Evolutionary conservation across 2,329 filamentous ascomycete species (phyloP).

Genomic region (Ophiobolus disseminans): DNA sequence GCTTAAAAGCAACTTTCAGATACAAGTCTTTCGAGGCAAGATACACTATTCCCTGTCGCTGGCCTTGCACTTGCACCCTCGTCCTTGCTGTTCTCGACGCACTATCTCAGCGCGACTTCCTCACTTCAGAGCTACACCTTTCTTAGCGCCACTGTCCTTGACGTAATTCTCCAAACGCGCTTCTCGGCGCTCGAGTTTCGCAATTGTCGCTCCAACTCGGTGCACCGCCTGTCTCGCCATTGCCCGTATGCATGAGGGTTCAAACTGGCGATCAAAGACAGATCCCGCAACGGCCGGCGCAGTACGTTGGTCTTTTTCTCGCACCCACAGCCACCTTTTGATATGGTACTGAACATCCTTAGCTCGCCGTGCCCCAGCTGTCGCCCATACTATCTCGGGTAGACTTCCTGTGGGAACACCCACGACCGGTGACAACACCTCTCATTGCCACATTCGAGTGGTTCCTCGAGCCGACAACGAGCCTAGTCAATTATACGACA

Average conservation of each 20-base stretch:
- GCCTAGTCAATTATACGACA: neutral
- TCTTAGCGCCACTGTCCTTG: neutral
- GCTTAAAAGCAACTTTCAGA: too few species aligned
- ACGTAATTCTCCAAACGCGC: neutral
- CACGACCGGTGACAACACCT: constrained; percentile 5
- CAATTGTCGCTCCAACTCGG: neutral
- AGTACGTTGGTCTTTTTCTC: constrained; percentile 28
- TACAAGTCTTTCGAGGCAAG: too few species aligned
- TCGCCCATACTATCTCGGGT: constrained; percentile 15
- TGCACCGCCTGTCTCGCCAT: constrained; percentile 2
- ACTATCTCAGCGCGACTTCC: neutral
- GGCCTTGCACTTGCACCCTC: too few species aligned
- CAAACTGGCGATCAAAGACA: constrained; percentile 31
- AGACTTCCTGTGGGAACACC: constrained; percentile 26
- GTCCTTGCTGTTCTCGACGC: neutral
- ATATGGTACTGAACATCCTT: neutral
- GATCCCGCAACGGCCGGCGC: constrained; percentile 25
- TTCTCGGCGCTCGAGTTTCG: neutral
- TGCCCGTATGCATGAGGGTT: neutral
- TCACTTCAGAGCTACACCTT: neutral
- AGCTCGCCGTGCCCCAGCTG: constrained; percentile 30
- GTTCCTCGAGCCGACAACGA: constrained; percentile 17
- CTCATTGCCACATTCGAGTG: constrained; percentile 35
- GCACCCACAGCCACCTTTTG: neutral
- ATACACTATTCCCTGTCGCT: too few species aligned